Base-by-base conservation (phyloP, 2,329 filamentous ascomycete species). In the Plectosphaerella sp. region DNA sequence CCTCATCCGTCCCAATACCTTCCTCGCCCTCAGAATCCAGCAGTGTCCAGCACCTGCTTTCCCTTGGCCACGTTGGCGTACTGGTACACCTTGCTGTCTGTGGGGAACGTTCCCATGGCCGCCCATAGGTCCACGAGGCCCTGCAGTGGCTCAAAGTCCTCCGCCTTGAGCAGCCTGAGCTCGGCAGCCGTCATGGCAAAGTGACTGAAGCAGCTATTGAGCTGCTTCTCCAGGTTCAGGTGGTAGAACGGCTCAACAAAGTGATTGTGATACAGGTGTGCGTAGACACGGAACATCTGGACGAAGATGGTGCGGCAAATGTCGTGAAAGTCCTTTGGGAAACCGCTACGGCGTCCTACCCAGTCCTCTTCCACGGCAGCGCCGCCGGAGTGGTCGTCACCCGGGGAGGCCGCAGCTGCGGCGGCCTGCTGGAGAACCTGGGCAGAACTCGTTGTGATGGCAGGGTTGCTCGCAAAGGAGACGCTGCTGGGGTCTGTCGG, bases 241-340 rank as follows among this genome's bases (percentile, higher is more conserved):
- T 88, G 83, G 71, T 86, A 88, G 69, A 87, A 88, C 8, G 85
- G 85, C 54, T 86, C 83, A 57, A 83, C 70, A 69, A 86, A 95
- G 70, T 95, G 90, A 54, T 88, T 87, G 76, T 91, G 92, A 74
- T 95, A 95, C 56, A 95, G 83, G 70, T 95, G 90, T 45, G 90
- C 87, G 64, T 95, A 95, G 60, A 93, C 89, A 52, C 90, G 86
- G 75, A 95, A 93, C 83, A 95, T 94, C 70, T 93, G 89, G 63
- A 89, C 84, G 73, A 93, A 88, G 60, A 92, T 91, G 45, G 83
- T 83, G 72, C 90, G 88, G 74, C 89, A 89, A 63, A 92, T 89
- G 56, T 82, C 78, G 59, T 88, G 78, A 66, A 93, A 94, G 42
- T 87, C 85, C 59, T 83, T 79, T 3, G 89, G 89, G 67, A 95